A percentile compares a stretch with the other conserved stretches of the same genome.
Conservation (phyloP, 1,284 basidiomycete genomes). For the Puccinia polysora region DNA sequence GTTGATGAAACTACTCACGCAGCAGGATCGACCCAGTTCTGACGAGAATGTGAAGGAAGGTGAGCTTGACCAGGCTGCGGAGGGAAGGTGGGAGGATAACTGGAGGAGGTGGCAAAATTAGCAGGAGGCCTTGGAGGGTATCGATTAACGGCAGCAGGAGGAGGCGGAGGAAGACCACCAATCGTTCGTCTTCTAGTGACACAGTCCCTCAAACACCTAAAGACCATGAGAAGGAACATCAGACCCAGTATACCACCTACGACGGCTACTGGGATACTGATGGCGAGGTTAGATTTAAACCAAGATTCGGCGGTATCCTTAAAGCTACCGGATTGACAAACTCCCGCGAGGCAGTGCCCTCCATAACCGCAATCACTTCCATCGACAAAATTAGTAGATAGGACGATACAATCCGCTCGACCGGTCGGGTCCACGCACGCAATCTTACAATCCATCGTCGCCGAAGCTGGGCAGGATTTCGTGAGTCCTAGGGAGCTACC, state of each 20-base stretch:
- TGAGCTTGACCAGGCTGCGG: neutral
- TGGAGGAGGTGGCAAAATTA: neutral
- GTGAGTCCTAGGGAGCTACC: slow-evolving; percentile 67
- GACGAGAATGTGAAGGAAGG: neutral
- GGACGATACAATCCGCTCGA: slow-evolving; percentile 31
- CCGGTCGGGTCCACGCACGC: slow-evolving; percentile 35
- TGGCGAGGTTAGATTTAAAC: slow-evolving; percentile 51
- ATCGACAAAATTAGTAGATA: slow-evolving; percentile 16
- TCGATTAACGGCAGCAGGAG: too few species aligned
- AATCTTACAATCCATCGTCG: slow-evolving; percentile 44
- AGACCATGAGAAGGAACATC: slow-evolving; percentile 17
- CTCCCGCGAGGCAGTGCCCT: slow-evolving; percentile 57
- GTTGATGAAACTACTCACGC: slow-evolving; percentile 6
- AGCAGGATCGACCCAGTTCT: slow-evolving; percentile 33
- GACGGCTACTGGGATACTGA: slow-evolving; percentile 50
- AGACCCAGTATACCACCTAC: slow-evolving; percentile 30
- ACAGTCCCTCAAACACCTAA: slow-evolving; percentile 4
- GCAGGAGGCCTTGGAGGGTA: too few species aligned
- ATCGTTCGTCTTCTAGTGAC: neutral
- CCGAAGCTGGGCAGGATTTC: slow-evolving; percentile 60
- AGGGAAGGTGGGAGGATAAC: neutral
- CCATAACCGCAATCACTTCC: slow-evolving; percentile 63
- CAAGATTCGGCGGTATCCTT: slow-evolving; percentile 64
- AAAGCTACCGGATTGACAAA: slow-evolving; percentile 64
- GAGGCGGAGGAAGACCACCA: too few species aligned